Evolutionary conservation across 495 filamentous ascomycete genomes (phyloP), one percentile per base, ranked within the genome.

Genomic region (Penicillium fimorum): DNA sequence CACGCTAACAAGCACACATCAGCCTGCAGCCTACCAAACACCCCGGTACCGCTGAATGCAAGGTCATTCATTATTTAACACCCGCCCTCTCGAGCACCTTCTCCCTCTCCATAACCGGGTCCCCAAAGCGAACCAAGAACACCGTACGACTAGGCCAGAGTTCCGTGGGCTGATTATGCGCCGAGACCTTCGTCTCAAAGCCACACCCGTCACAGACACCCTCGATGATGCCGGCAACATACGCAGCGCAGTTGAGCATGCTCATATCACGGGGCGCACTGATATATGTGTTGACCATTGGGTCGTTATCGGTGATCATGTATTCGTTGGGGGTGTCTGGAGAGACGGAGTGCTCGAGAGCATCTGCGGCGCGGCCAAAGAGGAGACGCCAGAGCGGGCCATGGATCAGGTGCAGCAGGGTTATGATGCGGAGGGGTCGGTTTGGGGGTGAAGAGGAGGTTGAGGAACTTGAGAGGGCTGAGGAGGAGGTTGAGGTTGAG

Each of bases 271-370:
- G 85, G 22, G 94, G 94, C 35, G 97, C 89, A 61, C 84, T 88
- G 66, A 98, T 88, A 70, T 95, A 97, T 20, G 85, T 85, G 67
- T 96, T 97, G 15, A 97, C 93, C 13, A 97, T 76, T 40, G 94
- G 94, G 65, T 97, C 95, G 69, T 99, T 96, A 70, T 99, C 94
- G 56, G 86, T 86, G 63, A 99, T 91, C 93, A 99, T 96, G 78
- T 97, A 99, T 76, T 97, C 92, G 67, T 92, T 88, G 3, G 89
- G 85, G 12, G 89, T 91, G 17, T 85, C 82, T 4, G 87, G 82
- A 51, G 89, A 85, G n/a, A 84, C 82, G 54, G 85, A 89, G 73
- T 91, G 90, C 74, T 99, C 94, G 54, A 99, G 85, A 15, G 89
- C 86, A 70, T 97, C 92, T 29, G 94, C 94, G 18, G 91, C 82